phyloP scores from a whole-genome alignment of 352 stramenopile species.

The Phytophthora constricta region DNA sequence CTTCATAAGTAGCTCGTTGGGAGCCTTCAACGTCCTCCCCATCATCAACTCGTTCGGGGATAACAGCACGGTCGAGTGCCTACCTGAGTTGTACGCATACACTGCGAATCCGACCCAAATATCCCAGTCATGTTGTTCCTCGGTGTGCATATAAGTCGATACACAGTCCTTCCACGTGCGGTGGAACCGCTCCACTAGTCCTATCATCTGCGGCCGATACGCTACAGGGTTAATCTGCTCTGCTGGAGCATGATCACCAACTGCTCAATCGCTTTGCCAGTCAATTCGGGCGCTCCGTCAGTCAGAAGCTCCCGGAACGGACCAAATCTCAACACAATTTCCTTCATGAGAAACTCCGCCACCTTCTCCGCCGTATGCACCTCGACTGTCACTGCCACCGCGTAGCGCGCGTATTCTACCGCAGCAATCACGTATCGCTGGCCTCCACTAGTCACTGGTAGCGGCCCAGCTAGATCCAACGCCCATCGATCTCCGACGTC shows the following conservation, averaged over 20 bases:
- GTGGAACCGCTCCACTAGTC: neutral
- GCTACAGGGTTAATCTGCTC: no score
- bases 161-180: no score
- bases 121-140: slow-evolving; percentile 1
- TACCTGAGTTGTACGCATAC: slow-evolving; percentile 8
- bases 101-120: neutral
- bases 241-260: no score
- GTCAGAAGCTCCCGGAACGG: no score
- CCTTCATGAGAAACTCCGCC: no score
- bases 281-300: no score
- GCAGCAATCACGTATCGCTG: slow-evolving; percentile 21
- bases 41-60: slow-evolving; percentile 11
- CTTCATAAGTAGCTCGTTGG: neutral
- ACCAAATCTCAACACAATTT: no score
- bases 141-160: neutral
- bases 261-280: no score
- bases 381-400: neutral
- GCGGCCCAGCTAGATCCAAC: no score
- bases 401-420: slow-evolving; percentile 4
- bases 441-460: slow-evolving; percentile 1
- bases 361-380: no score
- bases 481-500: slow-evolving; percentile 24
- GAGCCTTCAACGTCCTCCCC: neutral
- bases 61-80: slow-evolving; percentile 2
- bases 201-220: neutral